Evolutionary conservation across 176 grass and related monocot species (phyloP).

Genomic region (Alloteropsis semialata): DNA sequence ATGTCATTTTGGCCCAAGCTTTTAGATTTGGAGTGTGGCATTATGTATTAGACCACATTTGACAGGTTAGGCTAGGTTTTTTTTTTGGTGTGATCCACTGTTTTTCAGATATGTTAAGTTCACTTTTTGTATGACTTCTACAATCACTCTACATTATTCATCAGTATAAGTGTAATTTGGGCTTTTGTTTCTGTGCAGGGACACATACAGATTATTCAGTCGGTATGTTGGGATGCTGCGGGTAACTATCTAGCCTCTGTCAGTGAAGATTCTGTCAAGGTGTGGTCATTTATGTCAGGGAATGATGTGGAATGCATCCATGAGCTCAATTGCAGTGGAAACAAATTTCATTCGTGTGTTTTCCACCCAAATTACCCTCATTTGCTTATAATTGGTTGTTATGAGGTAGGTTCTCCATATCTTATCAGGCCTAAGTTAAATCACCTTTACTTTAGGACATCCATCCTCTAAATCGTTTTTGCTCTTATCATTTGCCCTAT

Average conservation of each 20-base stretch:
- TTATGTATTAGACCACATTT: not conserved
- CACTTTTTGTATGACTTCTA: not conserved
- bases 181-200: slow-evolving; percentile 50
- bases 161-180: not conserved
- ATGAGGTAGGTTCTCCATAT: slow-evolving; percentile 58
- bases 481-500: slow-evolving; percentile 10
- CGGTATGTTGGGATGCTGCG: slow-evolving; percentile 82
- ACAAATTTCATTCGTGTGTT: slow-evolving; percentile 91
- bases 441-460: not conserved
- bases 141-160: slow-evolving; percentile 1
- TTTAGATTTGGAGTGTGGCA: not conserved
- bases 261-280: slow-evolving; percentile 79
- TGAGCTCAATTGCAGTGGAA: slow-evolving; percentile 76
- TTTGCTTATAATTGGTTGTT: slow-evolving; percentile 87
- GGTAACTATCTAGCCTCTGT: slow-evolving; percentile 94
- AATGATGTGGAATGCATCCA: slow-evolving; percentile 71
- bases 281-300: slow-evolving; percentile 77
- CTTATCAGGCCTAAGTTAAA: not conserved
- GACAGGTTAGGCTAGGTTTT: not conserved
- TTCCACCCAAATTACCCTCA: slow-evolving; percentile 62
- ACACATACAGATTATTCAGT: slow-evolving; percentile 50
- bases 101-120: not conserved
- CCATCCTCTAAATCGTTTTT: not conserved
- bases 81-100: not conserved
- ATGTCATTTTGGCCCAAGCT: not conserved